Conservation (phyloP, 164 flowering plant species). For the Aristolochia fimbriata region DNA sequence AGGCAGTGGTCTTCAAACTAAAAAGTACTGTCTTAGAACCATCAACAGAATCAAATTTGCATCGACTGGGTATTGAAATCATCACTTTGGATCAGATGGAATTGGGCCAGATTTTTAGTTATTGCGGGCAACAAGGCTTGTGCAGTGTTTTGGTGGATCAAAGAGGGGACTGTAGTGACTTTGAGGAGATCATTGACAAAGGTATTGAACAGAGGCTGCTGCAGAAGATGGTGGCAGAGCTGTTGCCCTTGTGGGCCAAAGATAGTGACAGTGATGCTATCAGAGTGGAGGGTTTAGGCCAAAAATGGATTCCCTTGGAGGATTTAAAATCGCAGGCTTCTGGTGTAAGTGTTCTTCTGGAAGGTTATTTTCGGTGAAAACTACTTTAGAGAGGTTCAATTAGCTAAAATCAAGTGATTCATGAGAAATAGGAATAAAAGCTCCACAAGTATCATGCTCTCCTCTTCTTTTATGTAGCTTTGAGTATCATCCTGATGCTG, state of each 20-base stretch:
- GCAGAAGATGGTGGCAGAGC: constrained; percentile 62
- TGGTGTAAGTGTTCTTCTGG: constrained; percentile 40
- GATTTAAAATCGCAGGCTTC: constrained; percentile 26
- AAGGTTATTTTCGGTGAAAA: constrained; percentile 43
- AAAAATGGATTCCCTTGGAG: constrained; percentile 15
- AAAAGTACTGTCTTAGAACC: constrained; percentile 23
- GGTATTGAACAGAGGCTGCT: constrained; percentile 41
- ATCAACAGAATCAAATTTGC: constrained; percentile 8
- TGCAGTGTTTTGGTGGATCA: constrained; percentile 68
- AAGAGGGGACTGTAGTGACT: constrained; percentile 29
- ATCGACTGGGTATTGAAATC: constrained; percentile 40
- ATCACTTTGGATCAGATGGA: constrained; percentile 43
- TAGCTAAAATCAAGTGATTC: too few relatives aligned
- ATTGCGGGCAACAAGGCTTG: constrained; percentile 43
- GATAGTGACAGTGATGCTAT: constrained; percentile 5
- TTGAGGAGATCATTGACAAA: constrained; percentile 38
- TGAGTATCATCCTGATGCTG: too few relatives aligned
- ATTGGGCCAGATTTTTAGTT: constrained; percentile 39
- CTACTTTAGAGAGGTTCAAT: too few relatives aligned
- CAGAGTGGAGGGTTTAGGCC: constrained; percentile 9
- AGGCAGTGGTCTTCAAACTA: constrained; percentile 38
- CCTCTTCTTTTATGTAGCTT: too few relatives aligned
- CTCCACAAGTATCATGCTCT: too few relatives aligned
- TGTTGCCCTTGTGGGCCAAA: constrained; percentile 49
- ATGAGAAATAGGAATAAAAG: too few relatives aligned